A percentile compares a stretch with the other conserved stretches of the same genome.
These are phyloP conservation scores for Umbelopsis vinacea DNA, from an alignment of 192 early-diverging fungal species.

Conservation along the genomic window DNA sequence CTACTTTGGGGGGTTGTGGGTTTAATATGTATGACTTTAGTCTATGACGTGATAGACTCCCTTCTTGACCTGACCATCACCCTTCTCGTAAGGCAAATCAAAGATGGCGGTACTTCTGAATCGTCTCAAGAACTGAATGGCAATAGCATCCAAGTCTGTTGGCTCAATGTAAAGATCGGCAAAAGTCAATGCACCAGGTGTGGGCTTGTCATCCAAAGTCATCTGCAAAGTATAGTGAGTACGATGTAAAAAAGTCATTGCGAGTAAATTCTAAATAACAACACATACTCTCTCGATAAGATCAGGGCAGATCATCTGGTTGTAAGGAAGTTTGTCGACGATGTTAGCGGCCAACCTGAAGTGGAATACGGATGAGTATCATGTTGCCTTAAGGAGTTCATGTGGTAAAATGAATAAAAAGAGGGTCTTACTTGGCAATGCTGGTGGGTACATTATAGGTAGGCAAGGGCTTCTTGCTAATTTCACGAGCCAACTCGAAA, in stretches of 20 bases:
- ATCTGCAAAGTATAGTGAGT: conserved; percentile 46
- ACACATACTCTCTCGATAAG: conserved; percentile 76
- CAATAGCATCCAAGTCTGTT: conserved; percentile 76
- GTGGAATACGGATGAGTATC: neutral
- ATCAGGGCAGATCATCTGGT: conserved; percentile 78
- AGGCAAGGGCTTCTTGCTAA: conserved; percentile 50
- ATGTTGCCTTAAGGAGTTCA: neutral
- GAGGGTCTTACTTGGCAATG: conserved; percentile 59
- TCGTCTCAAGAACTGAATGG: conserved; percentile 81
- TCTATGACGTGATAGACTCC: conserved; percentile 51
- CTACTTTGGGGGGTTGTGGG: conserved; percentile 5
- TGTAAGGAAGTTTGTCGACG: conserved; percentile 73
- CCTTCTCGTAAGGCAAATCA: conserved; percentile 60
- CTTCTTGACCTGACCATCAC: conserved; percentile 52
- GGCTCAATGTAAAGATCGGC: conserved; percentile 86
- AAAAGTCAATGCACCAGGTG: conserved; percentile 78
- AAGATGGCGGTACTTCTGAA: conserved; percentile 74
- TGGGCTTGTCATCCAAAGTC: conserved; percentile 72
- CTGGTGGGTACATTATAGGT: conserved; percentile 68
- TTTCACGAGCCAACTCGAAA: conserved; percentile 71
- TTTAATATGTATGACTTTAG: conserved; percentile 11
- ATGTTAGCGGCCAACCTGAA: conserved; percentile 55
- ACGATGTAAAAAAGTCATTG: neutral
- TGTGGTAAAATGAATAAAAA: neutral
- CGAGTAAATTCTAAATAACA: conserved; percentile 6